Percentiles rank a stretch among this genome's conserved stretches.
phyloP scores from a whole-genome alignment of 1,284 basidiomycete genomes.

The Inonotus obliquus region DNA sequence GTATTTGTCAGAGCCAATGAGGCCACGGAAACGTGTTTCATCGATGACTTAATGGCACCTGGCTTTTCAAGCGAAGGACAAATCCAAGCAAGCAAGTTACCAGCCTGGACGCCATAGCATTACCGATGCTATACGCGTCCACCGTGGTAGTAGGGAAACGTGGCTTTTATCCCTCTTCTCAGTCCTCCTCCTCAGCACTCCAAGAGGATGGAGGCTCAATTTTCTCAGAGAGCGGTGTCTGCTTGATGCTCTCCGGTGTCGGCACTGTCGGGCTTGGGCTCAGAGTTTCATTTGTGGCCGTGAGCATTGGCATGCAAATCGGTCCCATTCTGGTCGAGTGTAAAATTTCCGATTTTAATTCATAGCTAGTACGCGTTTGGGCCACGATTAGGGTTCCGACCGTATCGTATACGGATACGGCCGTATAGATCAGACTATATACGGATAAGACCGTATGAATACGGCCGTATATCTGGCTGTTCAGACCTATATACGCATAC shows the following conservation, averaged over 20 bases:
- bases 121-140: constrained; percentile 45
- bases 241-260: neutral
- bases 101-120: constrained; percentile 55
- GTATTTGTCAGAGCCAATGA: neutral
- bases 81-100: constrained; percentile 58
- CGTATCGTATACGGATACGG: constrained; percentile 14
- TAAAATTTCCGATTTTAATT: too few species aligned
- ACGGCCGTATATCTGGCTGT: constrained; percentile 5
- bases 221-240: neutral
- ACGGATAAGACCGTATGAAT: too few species aligned
- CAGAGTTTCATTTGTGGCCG: neutral
- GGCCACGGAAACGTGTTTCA: constrained; percentile 62
- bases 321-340: too few species aligned
- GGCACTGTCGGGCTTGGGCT: neutral
- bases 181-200: neutral
- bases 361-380: too few species aligned
- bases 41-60: constrained; percentile 57
- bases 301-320: neutral
- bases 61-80: constrained; percentile 67
- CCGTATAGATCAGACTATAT: constrained; percentile 1
- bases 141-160: constrained; percentile 41
- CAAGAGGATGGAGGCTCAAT: neutral
- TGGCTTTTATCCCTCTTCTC: constrained; percentile 13
- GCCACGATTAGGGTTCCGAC: constrained; percentile 13
- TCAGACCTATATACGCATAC: too few species aligned